Evolutionary conservation across 2,329 filamentous ascomycete genomes (phyloP), one percentile per base, ranked within the genome.

Genomic region (Aureobasidium musti): DNA sequence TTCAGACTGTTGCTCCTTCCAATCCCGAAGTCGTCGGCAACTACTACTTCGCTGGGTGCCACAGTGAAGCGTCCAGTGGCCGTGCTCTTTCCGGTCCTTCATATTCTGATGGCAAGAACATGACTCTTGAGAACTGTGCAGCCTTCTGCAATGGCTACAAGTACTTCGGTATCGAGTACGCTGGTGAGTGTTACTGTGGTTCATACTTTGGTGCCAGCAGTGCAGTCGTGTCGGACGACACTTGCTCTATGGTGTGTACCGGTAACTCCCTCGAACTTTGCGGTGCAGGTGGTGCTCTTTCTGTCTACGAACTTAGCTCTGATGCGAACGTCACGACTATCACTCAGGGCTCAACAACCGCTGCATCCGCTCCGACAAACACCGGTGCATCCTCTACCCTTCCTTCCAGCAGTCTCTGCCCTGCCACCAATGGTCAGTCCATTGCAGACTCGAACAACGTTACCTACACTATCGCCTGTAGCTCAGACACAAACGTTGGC

Each of bases 61-160:
- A 74, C 68, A 75, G 72, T 3, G 76, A 77, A 35, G 67, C 69
- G 13, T 69, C 60, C 2, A 67, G 68, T 7, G 72, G 65, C 3
- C 72, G 75, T 56, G 73, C 74, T 17, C 68, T 77, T 2, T 63
- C 69, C 4, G 73, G 30, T 4, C 71, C 69, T 47, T 60, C 68
- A 26, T 74, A 71, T n/a, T 66, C 71, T 60, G 68, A 69, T 45
- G 71, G 69, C 19, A 60, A 68, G 23, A 71, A 67, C 56, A 78
- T 81, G 77, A 78, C 79, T 7, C 70, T 81, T 17, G 77, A 79
- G 41, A 72, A 70, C 66, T 81, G 79, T 69, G 75, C 75, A 1
- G 67, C 69, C 47, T 79, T 71, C 70, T 77, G 75, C 72, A 67
- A 67, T 21, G 72, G 68, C n/a, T 79, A 76, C 68, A 67, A 71